phyloP scores from a whole-genome alignment of 2,329 filamentous ascomycete genomes.

The Alternaria angustiovoidea region DNA sequence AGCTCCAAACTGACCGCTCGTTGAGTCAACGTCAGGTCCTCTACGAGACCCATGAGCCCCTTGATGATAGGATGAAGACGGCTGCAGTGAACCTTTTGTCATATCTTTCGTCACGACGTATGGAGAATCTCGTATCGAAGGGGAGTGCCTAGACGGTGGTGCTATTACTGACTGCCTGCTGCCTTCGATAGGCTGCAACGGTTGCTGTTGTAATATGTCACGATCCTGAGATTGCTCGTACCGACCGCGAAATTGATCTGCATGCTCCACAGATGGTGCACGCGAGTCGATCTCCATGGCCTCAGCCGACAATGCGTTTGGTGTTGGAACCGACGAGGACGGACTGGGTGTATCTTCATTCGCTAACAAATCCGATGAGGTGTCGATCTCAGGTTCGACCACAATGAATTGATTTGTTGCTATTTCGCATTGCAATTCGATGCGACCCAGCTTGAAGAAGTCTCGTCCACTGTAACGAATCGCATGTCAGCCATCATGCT shows the following conservation, averaged over 20 bases:
- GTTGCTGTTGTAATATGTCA: slow-evolving; percentile 26
- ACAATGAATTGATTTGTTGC: slow-evolving; percentile 29
- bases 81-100: slow-evolving; percentile 24
- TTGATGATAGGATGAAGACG: slow-evolving; percentile 26
- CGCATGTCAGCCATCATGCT: slow-evolving; percentile 13
- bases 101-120: slow-evolving; percentile 27
- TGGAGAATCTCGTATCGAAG: slow-evolving; percentile 19
- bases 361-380: slow-evolving; percentile 28
- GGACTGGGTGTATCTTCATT: slow-evolving; percentile 28
- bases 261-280: slow-evolving; percentile 26
- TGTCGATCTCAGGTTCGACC: slow-evolving; percentile 40
- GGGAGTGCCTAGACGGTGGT: slow-evolving; percentile 27
- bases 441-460: slow-evolving; percentile 51
- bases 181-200: slow-evolving; percentile 29
- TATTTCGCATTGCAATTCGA: slow-evolving; percentile 49
- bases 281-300: slow-evolving; percentile 45
- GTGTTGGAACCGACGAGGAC: slow-evolving; percentile 20
- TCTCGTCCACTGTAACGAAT: slow-evolving; percentile 42
- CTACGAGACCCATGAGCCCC: slow-evolving; percentile 21
- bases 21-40: slow-evolving; percentile 22
- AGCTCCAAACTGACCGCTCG: slow-evolving; percentile 23
- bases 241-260: slow-evolving; percentile 26
- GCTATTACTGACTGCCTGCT: slow-evolving; percentile 27
- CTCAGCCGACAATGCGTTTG: slow-evolving; percentile 13
- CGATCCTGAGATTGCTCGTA: slow-evolving; percentile 27